Evolutionary conservation across 768 basidiomycete genomes (phyloP), one percentile per base, ranked within the genome.

Genomic region (Lactarius trivialis): DNA sequence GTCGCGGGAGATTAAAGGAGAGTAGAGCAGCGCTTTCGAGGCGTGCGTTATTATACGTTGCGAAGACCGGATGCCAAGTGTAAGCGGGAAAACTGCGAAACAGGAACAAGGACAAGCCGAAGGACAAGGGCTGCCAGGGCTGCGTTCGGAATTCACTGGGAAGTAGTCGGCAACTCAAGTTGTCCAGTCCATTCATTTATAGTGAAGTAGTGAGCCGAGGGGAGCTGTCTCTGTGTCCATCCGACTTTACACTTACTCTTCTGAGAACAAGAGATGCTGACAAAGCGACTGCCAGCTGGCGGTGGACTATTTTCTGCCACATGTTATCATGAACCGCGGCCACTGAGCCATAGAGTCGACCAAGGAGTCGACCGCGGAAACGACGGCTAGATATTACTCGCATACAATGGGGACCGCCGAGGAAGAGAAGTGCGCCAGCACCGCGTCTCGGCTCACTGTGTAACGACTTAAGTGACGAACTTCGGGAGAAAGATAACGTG

Each of bases 181-280:
- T 41, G 19, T 21, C 19, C n/a, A 43, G 4, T 39, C 14, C 32
- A 33, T 21, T 48, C n/a, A 55, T 24, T n/a, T 12, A 34, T 30
- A 17, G 21, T n/a, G 15, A 45, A n/a, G 36, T 24, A 24, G 12
- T 26, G 45, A 48, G 45, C 45, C 24, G 51, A n/a, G 9, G 58
- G 62, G 2, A 43, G 41, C 19, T n/a, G 15, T 55, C 49, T 49
- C 36, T 48, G 65, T 65, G 65, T 58, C 49, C 54, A 45, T 33
- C 17, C 3, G 28, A 17, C 24, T 32, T 28, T 11, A 21, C 19
- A 28, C 33, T 19, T 54, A 36, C 63, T 33, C 58, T 60, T 56
- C 37, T 17, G 45, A 53, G 55, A 45, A 65, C 55, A 65, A 60
- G 49, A 32, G 6, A 7, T 4, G 43, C 57, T 65, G 61, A 65